Conservation (phyloP, 1,139 yeast species). For the Suhomyces chickasaworum region DNA sequence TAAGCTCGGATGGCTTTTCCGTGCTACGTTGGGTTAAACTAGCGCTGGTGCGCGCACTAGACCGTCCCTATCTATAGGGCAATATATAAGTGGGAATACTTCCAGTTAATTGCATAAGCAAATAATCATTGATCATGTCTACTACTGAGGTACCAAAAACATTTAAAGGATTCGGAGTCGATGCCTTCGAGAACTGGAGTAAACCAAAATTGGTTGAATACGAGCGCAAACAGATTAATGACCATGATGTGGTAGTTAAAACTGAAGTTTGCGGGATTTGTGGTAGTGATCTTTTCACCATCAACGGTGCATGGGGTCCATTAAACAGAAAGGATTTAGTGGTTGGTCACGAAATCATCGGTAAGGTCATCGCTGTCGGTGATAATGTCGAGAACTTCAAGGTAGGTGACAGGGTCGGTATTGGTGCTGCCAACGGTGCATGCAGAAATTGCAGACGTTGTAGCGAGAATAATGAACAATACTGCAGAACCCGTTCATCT, state of each 20-base stretch:
- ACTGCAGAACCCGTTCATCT: conserved; percentile 43
- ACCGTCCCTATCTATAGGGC: not conserved
- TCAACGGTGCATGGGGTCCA: conserved; percentile 43
- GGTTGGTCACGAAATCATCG: conserved; percentile 55
- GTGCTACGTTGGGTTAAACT: conserved; percentile 3
- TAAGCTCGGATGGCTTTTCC: not conserved
- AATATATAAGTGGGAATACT: not conserved
- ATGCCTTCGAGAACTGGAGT: conserved; percentile 34
- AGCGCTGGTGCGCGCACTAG: conserved; percentile 6
- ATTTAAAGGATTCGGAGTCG: conserved; percentile 39
- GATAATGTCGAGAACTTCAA: conserved; percentile 31
- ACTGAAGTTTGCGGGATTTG: conserved; percentile 44
- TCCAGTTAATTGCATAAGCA: not conserved
- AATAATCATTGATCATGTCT: conserved; percentile 8
- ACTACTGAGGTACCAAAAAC: conserved; percentile 25
- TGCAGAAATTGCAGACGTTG: conserved; percentile 52
- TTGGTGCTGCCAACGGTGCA: conserved; percentile 51
- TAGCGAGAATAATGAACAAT: conserved; percentile 44
- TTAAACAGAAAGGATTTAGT: conserved; percentile 30
- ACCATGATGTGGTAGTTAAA: conserved; percentile 38
- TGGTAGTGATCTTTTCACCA: conserved; percentile 46
- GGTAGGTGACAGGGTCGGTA: conserved; percentile 51
- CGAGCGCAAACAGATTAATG: conserved; percentile 31
- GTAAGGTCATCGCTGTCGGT: conserved; percentile 47
- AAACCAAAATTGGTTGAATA: conserved; percentile 31